Evolutionary conservation across 306 rosid species (phyloP), one percentile per base, ranked within the genome.

Genomic region (Corylus heterophylla): DNA sequence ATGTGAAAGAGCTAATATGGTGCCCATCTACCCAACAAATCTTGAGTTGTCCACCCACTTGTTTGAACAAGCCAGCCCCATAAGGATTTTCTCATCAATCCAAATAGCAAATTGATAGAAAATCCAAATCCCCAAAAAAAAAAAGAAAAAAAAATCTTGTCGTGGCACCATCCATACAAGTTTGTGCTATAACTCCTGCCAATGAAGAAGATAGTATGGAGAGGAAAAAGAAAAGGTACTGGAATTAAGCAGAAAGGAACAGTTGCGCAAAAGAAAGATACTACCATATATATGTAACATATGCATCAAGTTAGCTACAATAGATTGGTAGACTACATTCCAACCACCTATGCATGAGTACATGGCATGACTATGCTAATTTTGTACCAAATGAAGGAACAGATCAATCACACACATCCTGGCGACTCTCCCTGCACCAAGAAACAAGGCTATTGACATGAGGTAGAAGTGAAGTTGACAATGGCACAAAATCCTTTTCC

Each of bases 391-490:
- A 17, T 61, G 31, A 37, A 35, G 66, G 50, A 54, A 55, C 31
- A 35, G 48, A 20, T 70, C 71, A 50, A 49, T 49, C 29, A 49
- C 52, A 18, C 10, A 48, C 10, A 17, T 75, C n/a, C 11, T 45
- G 39, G 62, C 31, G 4, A 9, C 67, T 67, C n/a, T 69, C 71
- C 59, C 17, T 62, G 55, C 81, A 54, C 92, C 89, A 88, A 29
- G 88, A 83, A 69, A 86, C 85, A 69, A 86, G 82, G 81, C 86
- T 82, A 78, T 86, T 86, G 76, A 86, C 86, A 77, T 88, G 92
- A 54, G 86, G 85, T 7, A 83, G 74, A 70, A 5, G 51, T 2
- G 77, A 54, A n/a, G 7, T 44, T 1, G 79, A 39, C 0, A 55
- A 42, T 12, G 39, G 67, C 16, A 81, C 8, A 11, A 77, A 7